A percentile compares a stretch with the other conserved stretches of the same genome.
These are phyloP conservation scores for Ochetophila trinervis DNA, from an alignment of 306 rosid species.

Conservation along the genomic window DNA sequence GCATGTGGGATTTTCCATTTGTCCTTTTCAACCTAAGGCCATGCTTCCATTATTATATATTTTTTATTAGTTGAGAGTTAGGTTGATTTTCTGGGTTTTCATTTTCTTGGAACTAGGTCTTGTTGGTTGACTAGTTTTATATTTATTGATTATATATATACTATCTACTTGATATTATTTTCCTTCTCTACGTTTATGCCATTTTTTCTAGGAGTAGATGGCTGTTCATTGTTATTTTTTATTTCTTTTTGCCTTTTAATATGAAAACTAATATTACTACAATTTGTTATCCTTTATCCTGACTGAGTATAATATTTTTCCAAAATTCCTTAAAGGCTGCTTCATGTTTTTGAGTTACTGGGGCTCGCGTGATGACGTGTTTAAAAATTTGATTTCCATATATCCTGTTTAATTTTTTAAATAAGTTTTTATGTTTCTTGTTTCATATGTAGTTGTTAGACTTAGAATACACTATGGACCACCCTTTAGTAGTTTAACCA, in stretches of 20 bases:
- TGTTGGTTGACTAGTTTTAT: slow-evolving; percentile 15
- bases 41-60: slow-evolving; percentile 5
- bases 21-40: slow-evolving; percentile 6
- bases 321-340: not conserved
- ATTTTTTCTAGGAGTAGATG: not conserved
- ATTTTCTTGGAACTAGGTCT: slow-evolving; percentile 21
- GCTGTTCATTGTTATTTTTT: too few relatives aligned
- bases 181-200: not conserved
- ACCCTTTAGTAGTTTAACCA: not conserved
- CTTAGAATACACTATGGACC: not conserved
- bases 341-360: not conserved
- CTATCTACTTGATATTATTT: not conserved
- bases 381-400: too few relatives aligned
- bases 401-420: too few relatives aligned
- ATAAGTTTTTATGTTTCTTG: too few relatives aligned
- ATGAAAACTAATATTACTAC: too few relatives aligned
- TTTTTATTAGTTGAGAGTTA: slow-evolving; percentile 19
- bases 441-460: too few relatives aligned
- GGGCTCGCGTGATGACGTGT: not conserved
- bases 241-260: too few relatives aligned
- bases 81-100: slow-evolving; percentile 16
- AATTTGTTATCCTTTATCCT: not conserved
- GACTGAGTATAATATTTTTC: not conserved
- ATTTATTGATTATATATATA: not conserved
- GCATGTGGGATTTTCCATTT: slow-evolving; percentile 13